Evolutionary conservation across 139 green algal genomes (phyloP), one percentile per base, ranked within the genome.

Genomic region (Klebsormidium nitens): DNA sequence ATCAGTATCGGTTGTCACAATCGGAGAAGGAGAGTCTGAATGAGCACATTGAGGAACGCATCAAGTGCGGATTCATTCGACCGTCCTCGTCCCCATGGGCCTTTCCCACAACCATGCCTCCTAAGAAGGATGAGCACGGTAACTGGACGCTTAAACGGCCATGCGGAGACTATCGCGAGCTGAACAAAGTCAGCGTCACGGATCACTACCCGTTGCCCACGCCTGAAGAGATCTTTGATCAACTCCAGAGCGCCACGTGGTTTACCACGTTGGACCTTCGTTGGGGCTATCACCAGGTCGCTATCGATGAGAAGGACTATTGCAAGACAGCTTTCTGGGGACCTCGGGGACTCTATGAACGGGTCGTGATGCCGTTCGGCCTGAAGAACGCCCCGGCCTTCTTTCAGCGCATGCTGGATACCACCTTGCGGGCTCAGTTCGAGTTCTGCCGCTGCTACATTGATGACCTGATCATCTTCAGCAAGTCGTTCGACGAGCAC

Each of bases 181-280:
- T 61, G 52, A 61, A 61, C 26, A 23, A 34, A 23, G n/a, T 37
- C 52, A 61, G 14, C n/a, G 26, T 35, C 6, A 14, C 19, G 52
- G 52, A 61, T 23, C 8, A 23, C 19, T 61, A 61, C 17, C 52
- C 52, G 6, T 35, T 61, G 52, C 26, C 52, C 14, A 61, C 52
- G 26, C 52, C 52, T 31, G 52, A 61, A 14, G 26, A 61, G n/a
- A 61, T 61, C n/a, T 61, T 61, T 34, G 52, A 61, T 23, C 14
- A 61, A 14, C 19, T 61, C 17, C 14, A 19, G 11, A 34, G 6
- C 11, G 19, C 14, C 52, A 61, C 52, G 6, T 61, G 26, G n/a
- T 61, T 61, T 23, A 35, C 52, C 8, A 19, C 28, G n/a, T 23
- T 61, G 52, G n/a, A 61, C 28, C n/a, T 61, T 14, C n/a, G n/a